phyloP scores from a whole-genome alignment of 257 asterid species.

The Pogostemon cablin region DNA sequence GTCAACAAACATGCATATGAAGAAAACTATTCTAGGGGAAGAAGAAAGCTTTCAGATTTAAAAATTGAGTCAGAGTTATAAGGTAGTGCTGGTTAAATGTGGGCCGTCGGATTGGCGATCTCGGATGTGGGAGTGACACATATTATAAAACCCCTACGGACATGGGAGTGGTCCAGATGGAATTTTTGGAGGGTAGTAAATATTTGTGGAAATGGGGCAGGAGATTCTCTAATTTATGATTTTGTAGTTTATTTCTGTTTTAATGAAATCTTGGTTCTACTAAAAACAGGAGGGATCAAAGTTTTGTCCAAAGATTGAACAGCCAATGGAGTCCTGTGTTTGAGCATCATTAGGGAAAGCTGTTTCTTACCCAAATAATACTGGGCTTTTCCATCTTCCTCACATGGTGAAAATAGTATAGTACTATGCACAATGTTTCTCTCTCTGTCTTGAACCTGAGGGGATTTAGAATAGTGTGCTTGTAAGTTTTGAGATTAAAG shows the following conservation, averaged over 20 bases:
- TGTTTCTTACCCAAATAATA: neutral
- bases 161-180: conserved; percentile 24
- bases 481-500: too few species aligned
- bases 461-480: too few species aligned
- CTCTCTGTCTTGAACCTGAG: too few species aligned
- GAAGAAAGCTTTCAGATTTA: conserved; percentile 1
- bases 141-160: conserved; percentile 27
- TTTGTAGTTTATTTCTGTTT: neutral
- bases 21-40: neutral
- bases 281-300: conserved; percentile 2
- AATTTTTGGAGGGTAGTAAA: conserved; percentile 14
- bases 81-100: conserved; percentile 26
- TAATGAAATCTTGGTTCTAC: neutral
- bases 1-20: conserved; percentile 22
- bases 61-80: neutral
- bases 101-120: conserved; percentile 32
- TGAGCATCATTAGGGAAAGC: conserved; percentile 23
- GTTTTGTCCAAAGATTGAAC: conserved; percentile 4
- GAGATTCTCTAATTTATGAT: conserved; percentile 16
- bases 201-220: conserved; percentile 13
- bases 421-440: too few species aligned
- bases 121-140: conserved; percentile 17
- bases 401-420: conserved; percentile 14
- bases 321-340: conserved; percentile 17
- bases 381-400: neutral